These are phyloP conservation scores for Plasmodium adleri DNA, from an alignment of 169 alveolate genomes.

Conservation along the genomic window DNA sequence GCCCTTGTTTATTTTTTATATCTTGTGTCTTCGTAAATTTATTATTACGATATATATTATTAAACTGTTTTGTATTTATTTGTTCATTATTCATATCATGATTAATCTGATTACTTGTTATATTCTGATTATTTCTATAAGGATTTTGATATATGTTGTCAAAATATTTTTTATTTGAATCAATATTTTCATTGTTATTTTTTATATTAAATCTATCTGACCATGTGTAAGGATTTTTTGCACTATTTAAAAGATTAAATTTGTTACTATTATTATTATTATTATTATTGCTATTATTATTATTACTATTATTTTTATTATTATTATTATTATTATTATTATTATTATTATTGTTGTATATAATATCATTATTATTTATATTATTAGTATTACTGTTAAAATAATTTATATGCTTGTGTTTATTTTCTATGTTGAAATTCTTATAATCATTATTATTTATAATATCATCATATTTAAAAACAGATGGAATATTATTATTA, in stretches of 20 bases:
- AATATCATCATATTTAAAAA: background rate
- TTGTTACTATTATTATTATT: background rate
- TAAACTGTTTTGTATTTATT: background rate
- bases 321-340: background rate
- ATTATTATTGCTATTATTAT: background rate
- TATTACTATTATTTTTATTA: background rate
- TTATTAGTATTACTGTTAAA: background rate
- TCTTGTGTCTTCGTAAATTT: conserved; percentile 2
- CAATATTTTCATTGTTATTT: background rate
- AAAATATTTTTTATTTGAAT: background rate
- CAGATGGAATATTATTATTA: background rate
- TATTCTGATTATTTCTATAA: background rate
- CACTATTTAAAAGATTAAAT: background rate
- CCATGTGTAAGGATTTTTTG: background rate
- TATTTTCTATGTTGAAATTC: background rate
- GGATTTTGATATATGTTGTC: background rate
- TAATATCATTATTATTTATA: background rate
- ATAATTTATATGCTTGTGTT: background rate
- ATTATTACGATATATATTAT: background rate
- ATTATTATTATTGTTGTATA: background rate
- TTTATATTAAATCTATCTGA: background rate
- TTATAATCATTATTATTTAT: background rate
- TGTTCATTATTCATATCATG: background rate
- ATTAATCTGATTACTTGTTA: background rate
- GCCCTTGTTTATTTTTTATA: background rate